Percentiles rank a stretch among this genome's conserved stretches.
These are phyloP conservation scores for Paraphoma sp. DNA, from an alignment of 2,329 filamentous ascomycete genomes.

Conservation along the genomic window DNA sequence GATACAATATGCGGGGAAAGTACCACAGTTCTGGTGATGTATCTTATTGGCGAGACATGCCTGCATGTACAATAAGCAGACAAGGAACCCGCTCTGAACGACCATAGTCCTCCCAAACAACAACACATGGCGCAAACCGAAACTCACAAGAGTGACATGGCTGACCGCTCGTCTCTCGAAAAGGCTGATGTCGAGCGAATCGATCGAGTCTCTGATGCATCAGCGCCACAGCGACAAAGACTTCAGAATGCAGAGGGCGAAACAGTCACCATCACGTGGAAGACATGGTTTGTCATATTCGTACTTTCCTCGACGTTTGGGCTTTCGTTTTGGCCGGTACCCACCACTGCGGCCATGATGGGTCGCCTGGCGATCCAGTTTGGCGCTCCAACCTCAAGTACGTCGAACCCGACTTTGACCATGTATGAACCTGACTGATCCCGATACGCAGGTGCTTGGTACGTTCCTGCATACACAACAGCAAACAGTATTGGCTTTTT, in stretches of 20 bases:
- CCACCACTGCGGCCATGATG: constrained; percentile 33
- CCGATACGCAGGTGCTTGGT: no score
- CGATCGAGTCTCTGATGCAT: constrained; percentile 16
- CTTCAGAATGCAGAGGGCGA: constrained; percentile 19
- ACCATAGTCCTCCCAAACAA: background rate
- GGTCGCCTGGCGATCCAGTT: constrained; percentile 19
- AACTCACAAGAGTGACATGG: background rate
- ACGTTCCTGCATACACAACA: constrained; percentile 11
- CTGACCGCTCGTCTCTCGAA: constrained; percentile 14
- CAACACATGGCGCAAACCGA: constrained; percentile 18
- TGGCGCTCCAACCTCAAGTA: constrained; percentile 15
- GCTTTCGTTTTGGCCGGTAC: constrained; percentile 38
- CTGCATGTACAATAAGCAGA: background rate
- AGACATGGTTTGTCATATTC: constrained; percentile 38
- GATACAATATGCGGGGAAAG: background rate
- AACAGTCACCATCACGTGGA: constrained; percentile 25
- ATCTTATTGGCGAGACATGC: background rate
- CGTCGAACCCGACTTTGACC: constrained; percentile 8
- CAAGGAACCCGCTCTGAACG: no score
- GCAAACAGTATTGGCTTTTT: constrained; percentile 30
- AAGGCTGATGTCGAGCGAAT: constrained; percentile 26
- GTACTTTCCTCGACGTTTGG: constrained; percentile 35
- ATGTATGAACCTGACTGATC: no score
- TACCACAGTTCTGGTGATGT: background rate
- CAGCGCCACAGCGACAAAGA: constrained; percentile 2